Percentiles rank a stretch among this genome's conserved stretches.
Conservation (phyloP, 306 rosid genomes). For the Vigna reflexopilosa region DNA sequence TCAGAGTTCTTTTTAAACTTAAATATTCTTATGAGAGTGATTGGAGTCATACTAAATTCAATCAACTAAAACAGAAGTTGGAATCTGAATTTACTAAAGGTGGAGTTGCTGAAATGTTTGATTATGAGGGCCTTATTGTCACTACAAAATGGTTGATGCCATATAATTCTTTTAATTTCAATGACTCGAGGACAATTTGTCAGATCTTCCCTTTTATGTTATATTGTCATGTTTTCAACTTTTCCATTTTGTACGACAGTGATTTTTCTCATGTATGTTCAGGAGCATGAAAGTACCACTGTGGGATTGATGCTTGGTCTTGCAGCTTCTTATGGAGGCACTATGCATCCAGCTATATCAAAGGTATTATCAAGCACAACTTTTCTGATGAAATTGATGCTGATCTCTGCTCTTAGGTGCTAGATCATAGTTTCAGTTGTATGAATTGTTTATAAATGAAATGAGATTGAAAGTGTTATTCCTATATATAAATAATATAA, state of each 20-base stretch:
- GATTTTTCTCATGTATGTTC: constrained; percentile 42
- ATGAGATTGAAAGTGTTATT: too few relatives aligned
- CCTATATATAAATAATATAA: too few relatives aligned
- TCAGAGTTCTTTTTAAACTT: constrained; percentile 15
- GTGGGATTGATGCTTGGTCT: constrained; percentile 96
- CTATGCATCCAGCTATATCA: constrained; percentile 92
- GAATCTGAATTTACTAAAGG: constrained; percentile 20
- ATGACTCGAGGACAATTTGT: constrained; percentile 25
- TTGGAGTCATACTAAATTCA: constrained; percentile 17
- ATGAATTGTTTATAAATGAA: too few relatives aligned
- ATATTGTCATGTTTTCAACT: constrained; percentile 32
- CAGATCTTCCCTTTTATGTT: constrained; percentile 26
- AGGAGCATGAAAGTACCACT: constrained; percentile 97
- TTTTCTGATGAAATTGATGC: constrained; percentile 23
- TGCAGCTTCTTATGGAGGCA: constrained; percentile 94
- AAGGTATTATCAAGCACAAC: constrained; percentile 59
- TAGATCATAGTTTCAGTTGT: constrained; percentile 29
- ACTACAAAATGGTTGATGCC: constrained; percentile 1
- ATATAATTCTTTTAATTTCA: constrained; percentile 17
- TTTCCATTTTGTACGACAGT: constrained; percentile 42
- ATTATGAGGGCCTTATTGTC: constrained; percentile 16
- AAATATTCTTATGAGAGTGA: constrained; percentile 13
- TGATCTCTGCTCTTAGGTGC: constrained; percentile 13
- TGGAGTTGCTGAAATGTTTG: neutral
- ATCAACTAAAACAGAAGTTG: constrained; percentile 7